A percentile compares a stretch with the other conserved stretches of the same genome.
Evolutionary conservation across 768 basidiomycete species (phyloP).

Genomic region (Tylopilus rubrobrunneus): DNA sequence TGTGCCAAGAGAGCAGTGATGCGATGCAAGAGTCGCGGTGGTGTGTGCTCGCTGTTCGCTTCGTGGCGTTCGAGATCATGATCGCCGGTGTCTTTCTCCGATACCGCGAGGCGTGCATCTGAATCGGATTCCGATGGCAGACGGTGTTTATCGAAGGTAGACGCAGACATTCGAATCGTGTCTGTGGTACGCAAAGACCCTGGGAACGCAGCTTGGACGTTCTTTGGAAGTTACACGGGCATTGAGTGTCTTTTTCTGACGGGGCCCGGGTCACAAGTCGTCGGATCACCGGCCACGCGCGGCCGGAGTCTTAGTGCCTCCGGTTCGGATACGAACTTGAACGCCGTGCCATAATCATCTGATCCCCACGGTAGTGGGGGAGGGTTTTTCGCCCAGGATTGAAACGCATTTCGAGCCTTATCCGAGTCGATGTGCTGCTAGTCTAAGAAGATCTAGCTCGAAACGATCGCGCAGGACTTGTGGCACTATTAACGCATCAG

Average conservation of each 20-base stretch:
- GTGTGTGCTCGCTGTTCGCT: neutral
- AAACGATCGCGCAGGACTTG: no score
- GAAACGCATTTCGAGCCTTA: no score
- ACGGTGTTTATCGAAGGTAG: neutral
- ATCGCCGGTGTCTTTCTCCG: slow-evolving; percentile 1
- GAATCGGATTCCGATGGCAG: neutral
- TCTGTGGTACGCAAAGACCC: neutral
- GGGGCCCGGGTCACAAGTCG: neutral
- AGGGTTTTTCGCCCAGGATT: no score
- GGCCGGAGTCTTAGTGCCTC: no score
- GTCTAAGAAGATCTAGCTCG: no score
- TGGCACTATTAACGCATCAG: no score
- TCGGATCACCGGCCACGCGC: neutral
- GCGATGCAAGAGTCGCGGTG: slow-evolving; percentile 16
- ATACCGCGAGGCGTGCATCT: neutral
- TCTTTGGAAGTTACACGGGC: no score
- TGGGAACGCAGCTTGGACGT: neutral
- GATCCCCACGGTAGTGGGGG: no score
- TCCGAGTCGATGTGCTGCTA: no score
- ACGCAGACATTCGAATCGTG: slow-evolving; percentile 7
- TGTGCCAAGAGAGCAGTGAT: slow-evolving; percentile 28
- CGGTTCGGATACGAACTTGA: no score
- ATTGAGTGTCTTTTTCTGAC: neutral
- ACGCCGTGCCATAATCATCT: no score
- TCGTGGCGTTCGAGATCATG: neutral